A percentile compares a stretch with the other conserved stretches of the same genome.
Evolutionary conservation across 148 eudicot species (phyloP).

Genomic region (Euryodendron excelsum): DNA sequence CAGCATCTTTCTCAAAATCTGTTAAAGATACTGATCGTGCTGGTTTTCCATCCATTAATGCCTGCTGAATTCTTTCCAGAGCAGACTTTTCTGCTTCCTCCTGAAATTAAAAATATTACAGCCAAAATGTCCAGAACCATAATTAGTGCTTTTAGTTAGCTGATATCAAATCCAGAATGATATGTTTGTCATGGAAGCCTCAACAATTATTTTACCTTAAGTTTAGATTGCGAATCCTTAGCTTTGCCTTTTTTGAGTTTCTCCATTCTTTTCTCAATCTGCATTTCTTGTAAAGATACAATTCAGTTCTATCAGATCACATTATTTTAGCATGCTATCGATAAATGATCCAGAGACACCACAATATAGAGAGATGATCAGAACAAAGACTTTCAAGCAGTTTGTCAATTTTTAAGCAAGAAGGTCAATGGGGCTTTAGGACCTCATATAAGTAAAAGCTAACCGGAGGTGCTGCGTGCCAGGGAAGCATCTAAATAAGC

Average conservation of each 20-base stretch:
- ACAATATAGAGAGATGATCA: slow-evolving; percentile 1
- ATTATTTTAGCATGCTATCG: neutral
- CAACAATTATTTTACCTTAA: slow-evolving; percentile 55
- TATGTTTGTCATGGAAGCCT: slow-evolving; percentile 7
- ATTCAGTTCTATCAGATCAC: slow-evolving; percentile 29
- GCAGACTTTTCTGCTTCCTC: slow-evolving; percentile 96
- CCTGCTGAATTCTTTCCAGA: slow-evolving; percentile 69
- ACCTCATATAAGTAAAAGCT: neutral
- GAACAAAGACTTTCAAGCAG: neutral
- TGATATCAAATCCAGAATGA: slow-evolving; percentile 3
- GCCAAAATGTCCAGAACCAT: slow-evolving; percentile 5
- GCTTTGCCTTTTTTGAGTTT: slow-evolving; percentile 84
- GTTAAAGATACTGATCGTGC: slow-evolving; percentile 89
- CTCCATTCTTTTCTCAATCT: slow-evolving; percentile 96
- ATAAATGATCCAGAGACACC: slow-evolving; percentile 12
- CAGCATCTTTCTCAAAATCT: slow-evolving; percentile 72
- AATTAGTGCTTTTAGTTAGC: neutral
- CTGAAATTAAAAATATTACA: slow-evolving; percentile 41
- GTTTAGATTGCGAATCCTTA: slow-evolving; percentile 76
- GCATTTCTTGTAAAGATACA: slow-evolving; percentile 50
- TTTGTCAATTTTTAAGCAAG: slow-evolving; percentile 5
- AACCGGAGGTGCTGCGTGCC: neutral
- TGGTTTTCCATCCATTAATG: slow-evolving; percentile 88
- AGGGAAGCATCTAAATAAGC: slow-evolving; percentile 1
- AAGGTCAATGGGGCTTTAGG: neutral